Conservation (phyloP, 768 basidiomycete species). For the Psilocybe cubensis region DNA sequence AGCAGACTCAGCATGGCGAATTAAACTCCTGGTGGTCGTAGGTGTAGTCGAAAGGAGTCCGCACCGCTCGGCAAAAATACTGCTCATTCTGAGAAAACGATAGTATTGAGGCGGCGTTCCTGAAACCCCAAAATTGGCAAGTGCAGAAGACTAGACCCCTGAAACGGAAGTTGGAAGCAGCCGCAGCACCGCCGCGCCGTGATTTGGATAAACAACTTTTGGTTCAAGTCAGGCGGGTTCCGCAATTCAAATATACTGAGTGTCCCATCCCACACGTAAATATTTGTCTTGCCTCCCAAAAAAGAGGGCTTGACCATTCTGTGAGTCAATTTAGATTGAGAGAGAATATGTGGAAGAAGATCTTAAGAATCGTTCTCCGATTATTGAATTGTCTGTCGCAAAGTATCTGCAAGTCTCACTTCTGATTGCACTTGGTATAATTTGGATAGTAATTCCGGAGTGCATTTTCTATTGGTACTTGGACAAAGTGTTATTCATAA, state of each 20-base stretch:
- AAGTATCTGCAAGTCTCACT: too few species aligned
- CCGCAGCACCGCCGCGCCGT: neutral
- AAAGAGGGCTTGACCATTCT: too few species aligned
- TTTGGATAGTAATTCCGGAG: neutral
- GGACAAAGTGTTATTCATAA: neutral
- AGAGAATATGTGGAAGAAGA: too few species aligned
- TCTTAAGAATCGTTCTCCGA: too few species aligned
- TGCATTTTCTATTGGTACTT: neutral
- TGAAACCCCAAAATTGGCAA: slow-evolving; percentile 6
- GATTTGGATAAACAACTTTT: too few species aligned
- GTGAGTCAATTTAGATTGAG: too few species aligned
- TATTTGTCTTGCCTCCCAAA: too few species aligned
- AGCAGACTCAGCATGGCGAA: slow-evolving; percentile 19
- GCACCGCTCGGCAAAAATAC: slow-evolving; percentile 10
- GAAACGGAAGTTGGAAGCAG: neutral
- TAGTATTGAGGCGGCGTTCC: slow-evolving; percentile 5
- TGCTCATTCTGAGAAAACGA: slow-evolving; percentile 10
- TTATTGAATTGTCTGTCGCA: too few species aligned
- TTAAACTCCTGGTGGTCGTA: neutral
- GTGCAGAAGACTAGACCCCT: neutral
- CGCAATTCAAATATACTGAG: too few species aligned
- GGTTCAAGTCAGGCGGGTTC: too few species aligned
- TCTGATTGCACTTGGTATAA: too few species aligned
- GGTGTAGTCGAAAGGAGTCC: slow-evolving; percentile 5
- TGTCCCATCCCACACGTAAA: too few species aligned